phyloP scores from a whole-genome alignment of 306 rosid species.

The Rosa chinensis region DNA sequence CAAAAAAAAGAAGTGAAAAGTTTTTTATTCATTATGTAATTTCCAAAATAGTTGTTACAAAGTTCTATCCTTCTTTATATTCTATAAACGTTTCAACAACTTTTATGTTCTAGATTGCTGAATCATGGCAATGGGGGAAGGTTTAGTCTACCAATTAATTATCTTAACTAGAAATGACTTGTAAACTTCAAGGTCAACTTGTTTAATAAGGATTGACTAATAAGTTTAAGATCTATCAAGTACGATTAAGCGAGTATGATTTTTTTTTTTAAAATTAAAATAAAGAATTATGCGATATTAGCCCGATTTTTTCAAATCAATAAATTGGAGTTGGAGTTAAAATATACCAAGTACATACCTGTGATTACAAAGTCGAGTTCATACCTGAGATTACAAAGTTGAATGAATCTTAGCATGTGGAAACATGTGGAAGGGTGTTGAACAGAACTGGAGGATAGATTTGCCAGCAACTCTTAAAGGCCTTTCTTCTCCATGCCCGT shows the following conservation, averaged over 20 bases:
- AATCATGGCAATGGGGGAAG: not conserved
- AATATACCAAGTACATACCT: not conserved
- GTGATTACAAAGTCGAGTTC: not conserved
- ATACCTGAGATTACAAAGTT: not conserved
- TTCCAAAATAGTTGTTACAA: not conserved
- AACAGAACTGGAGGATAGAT: not conserved
- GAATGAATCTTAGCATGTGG: conserved; percentile 2
- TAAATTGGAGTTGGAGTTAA: not conserved
- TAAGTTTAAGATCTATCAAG: not conserved
- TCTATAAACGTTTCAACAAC: not conserved
- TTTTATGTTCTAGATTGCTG: not conserved
- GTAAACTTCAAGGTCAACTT: not conserved
- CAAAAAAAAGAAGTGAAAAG: too few species aligned
- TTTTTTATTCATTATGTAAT: too few species aligned
- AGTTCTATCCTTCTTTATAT: not conserved
- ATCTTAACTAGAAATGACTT: not conserved
- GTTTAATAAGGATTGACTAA: not conserved
- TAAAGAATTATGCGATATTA: too few species aligned
- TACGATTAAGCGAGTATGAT: not conserved
- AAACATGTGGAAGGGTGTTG: not conserved
- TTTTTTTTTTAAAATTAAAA: too few species aligned
- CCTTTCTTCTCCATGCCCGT: not conserved
- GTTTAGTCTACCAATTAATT: not conserved
- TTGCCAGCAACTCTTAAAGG: not conserved
- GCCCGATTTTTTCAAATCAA: not conserved